These are phyloP conservation scores for Colletotrichum salicis DNA, from an alignment of 2,329 filamentous ascomycete genomes.

Conservation along the genomic window DNA sequence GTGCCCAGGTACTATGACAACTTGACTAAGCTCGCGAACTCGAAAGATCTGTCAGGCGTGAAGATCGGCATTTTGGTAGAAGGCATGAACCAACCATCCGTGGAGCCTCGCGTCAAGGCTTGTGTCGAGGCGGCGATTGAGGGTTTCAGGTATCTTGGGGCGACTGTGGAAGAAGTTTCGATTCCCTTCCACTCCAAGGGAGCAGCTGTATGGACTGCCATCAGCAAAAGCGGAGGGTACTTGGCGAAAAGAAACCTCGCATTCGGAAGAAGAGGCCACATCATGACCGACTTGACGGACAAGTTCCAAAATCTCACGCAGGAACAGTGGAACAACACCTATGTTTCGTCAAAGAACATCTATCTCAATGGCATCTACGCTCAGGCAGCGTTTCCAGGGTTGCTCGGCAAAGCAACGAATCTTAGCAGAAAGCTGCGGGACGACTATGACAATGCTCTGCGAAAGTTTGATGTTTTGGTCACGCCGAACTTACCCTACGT, in stretches of 20 bases:
- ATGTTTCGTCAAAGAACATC: slow-evolving; percentile 49
- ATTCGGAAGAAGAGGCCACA: slow-evolving; percentile 18
- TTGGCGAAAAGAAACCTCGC: slow-evolving; percentile 17
- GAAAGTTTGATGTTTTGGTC: background rate
- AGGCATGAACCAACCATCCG: slow-evolving; percentile 3
- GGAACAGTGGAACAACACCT: slow-evolving; percentile 19
- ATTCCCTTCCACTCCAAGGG: slow-evolving; percentile 60
- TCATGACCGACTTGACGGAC: slow-evolving; percentile 45
- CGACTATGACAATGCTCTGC: slow-evolving; percentile 19
- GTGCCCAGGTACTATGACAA: slow-evolving; percentile 48
- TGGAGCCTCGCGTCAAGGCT: slow-evolving; percentile 40
- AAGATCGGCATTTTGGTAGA: slow-evolving; percentile 46
- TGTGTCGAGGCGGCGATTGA: slow-evolving; percentile 47
- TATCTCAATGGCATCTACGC: slow-evolving; percentile 52
- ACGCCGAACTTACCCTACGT: slow-evolving; percentile 7
- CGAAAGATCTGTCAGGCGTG: slow-evolving; percentile 52
- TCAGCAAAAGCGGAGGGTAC: slow-evolving; percentile 27
- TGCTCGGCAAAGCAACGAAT: slow-evolving; percentile 14
- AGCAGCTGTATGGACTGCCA: slow-evolving; percentile 59
- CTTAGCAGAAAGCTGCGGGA: slow-evolving; percentile 21
- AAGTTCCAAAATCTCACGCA: slow-evolving; percentile 41
- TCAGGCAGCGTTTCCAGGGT: slow-evolving; percentile 14
- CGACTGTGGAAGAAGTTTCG: slow-evolving; percentile 55
- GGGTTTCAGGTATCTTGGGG: slow-evolving; percentile 53
- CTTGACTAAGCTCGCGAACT: slow-evolving; percentile 48